phyloP scores from a whole-genome alignment of 768 basidiomycete genomes.

The Mycena latifolia region DNA sequence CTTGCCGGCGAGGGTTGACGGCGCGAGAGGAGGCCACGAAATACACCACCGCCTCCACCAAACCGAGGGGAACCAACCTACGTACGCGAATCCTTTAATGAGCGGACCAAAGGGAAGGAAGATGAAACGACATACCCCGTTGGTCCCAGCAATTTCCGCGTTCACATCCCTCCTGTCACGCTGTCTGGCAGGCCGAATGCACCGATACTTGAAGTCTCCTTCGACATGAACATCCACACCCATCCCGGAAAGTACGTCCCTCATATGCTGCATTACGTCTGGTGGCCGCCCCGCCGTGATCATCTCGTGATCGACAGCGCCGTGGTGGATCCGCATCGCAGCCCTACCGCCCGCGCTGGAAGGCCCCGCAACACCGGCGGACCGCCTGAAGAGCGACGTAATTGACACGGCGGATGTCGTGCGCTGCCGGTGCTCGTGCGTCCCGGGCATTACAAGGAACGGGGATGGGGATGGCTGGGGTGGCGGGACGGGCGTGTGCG shows the following conservation, averaged over 20 bases:
- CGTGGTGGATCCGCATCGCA: slow-evolving; percentile 81
- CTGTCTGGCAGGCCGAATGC: slow-evolving; percentile 75
- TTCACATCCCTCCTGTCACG: slow-evolving; percentile 42
- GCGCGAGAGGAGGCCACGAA: slow-evolving; percentile 75
- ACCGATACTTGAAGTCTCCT: slow-evolving; percentile 85
- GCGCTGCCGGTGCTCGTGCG: slow-evolving; percentile 31
- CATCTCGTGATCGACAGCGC: slow-evolving; percentile 89
- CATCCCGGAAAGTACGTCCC: slow-evolving; percentile 78
- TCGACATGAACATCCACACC: slow-evolving; percentile 86
- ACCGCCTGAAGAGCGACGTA: slow-evolving; percentile 35
- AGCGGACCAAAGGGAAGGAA: neutral
- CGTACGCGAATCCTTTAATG: no score
- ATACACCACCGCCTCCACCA: slow-evolving; percentile 56
- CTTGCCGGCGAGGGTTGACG: slow-evolving; percentile 58
- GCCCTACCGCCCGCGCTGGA: slow-evolving; percentile 15
- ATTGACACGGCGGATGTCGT: slow-evolving; percentile 35
- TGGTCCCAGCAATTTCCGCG: slow-evolving; percentile 53
- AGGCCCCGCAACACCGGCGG: slow-evolving; percentile 22
- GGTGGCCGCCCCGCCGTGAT: slow-evolving; percentile 82
- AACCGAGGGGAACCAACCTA: slow-evolving; percentile 18
- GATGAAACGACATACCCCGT: slow-evolving; percentile 42
- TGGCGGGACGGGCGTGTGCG: slow-evolving; percentile 15
- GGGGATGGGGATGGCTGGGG: slow-evolving; percentile 16
- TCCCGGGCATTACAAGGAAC: slow-evolving; percentile 33
- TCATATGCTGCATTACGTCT: slow-evolving; percentile 82